These are phyloP conservation scores for Globisporangium barbulae DNA, from an alignment of 352 stramenopile genomes.

Conservation along the genomic window DNA sequence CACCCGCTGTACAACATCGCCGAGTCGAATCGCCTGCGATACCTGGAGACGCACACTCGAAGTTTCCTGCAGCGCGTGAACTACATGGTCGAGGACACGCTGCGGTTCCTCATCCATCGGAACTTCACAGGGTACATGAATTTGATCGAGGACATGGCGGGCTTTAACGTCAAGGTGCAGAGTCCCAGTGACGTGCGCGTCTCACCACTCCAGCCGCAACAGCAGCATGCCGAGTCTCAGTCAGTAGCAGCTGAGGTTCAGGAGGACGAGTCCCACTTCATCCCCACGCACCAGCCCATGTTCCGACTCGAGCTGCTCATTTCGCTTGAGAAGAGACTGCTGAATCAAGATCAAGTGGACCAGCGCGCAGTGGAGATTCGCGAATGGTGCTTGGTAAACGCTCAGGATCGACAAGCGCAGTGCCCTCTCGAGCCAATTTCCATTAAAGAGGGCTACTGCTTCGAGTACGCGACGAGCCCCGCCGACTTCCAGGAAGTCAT, in stretches of 20 bases:
- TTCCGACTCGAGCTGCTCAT: conserved; percentile 77
- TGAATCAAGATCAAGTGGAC: conserved; percentile 60
- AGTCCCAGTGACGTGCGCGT: conserved; percentile 49
- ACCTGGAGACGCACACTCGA: conserved; percentile 52
- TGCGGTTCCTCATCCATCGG: conserved; percentile 53
- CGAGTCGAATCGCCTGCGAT: conserved; percentile 66
- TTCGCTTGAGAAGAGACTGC: conserved; percentile 38
- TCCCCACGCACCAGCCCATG: conserved; percentile 49
- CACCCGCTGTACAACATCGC: conserved; percentile 57
- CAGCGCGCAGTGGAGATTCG: conserved; percentile 51
- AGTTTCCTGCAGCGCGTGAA: conserved; percentile 74
- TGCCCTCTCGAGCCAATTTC: conserved; percentile 56
- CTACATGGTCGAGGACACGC: conserved; percentile 77
- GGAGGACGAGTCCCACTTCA: neutral
- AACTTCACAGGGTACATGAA: conserved; percentile 71
- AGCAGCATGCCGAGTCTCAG: neutral
- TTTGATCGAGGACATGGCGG: conserved; percentile 69
- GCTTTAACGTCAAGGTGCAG: conserved; percentile 49
- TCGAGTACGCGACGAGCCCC: conserved; percentile 75
- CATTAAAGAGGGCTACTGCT: conserved; percentile 46
- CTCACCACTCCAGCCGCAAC: neutral
- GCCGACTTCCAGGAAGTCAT: conserved; percentile 70
- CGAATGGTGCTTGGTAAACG: conserved; percentile 58
- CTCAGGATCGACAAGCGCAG: conserved; percentile 40
- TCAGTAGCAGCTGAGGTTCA: too few relatives aligned